phyloP scores from a whole-genome alignment of 2,329 filamentous ascomycete genomes.

The Sporothrix curviconia region DNA sequence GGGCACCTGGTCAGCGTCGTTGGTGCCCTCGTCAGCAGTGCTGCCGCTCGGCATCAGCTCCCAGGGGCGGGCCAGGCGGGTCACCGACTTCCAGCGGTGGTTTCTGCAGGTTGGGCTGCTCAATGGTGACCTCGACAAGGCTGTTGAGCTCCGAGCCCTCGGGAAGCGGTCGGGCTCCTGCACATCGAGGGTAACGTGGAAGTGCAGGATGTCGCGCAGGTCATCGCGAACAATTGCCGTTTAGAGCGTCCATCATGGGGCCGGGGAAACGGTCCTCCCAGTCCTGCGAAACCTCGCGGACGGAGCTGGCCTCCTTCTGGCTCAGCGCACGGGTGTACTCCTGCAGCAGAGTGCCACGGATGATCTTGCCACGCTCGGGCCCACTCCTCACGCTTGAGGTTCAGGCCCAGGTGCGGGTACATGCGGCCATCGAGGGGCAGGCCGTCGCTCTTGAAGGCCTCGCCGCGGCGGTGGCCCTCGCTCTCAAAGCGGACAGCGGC shows the following conservation, averaged over 20 bases:
- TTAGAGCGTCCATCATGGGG: slow-evolving; percentile 46
- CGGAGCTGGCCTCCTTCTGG: slow-evolving; percentile 50
- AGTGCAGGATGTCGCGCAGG: slow-evolving; percentile 52
- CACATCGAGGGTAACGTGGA: slow-evolving; percentile 54
- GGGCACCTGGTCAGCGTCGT: slow-evolving; percentile 19
- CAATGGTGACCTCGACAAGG: slow-evolving; percentile 53
- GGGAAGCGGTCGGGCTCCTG: slow-evolving; percentile 51
- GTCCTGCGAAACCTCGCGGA: slow-evolving; percentile 45
- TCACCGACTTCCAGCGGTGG: slow-evolving; percentile 56
- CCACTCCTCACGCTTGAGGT: slow-evolving; percentile 44
- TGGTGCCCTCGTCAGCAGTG: slow-evolving; percentile 11
- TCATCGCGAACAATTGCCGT: slow-evolving; percentile 43
- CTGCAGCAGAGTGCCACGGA: slow-evolving; percentile 46
- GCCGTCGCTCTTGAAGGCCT: slow-evolving; percentile 36
- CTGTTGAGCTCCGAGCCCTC: slow-evolving; percentile 53
- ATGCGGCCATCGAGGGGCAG: slow-evolving; percentile 37
- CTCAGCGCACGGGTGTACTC: slow-evolving; percentile 51
- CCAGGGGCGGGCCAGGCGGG: slow-evolving; percentile 49
- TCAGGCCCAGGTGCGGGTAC: slow-evolving; percentile 52
- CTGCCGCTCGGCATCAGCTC: slow-evolving; percentile 36
- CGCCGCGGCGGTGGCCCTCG: slow-evolving; percentile 30
- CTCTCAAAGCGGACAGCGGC: slow-evolving; percentile 45
- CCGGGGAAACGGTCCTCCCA: slow-evolving; percentile 53
- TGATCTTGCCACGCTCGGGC: slow-evolving; percentile 38
- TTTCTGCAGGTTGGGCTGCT: slow-evolving; percentile 46